Conservation (phyloP, 495 filamentous ascomycete species). For the Lasiosphaeriaceae sp. region DNA sequence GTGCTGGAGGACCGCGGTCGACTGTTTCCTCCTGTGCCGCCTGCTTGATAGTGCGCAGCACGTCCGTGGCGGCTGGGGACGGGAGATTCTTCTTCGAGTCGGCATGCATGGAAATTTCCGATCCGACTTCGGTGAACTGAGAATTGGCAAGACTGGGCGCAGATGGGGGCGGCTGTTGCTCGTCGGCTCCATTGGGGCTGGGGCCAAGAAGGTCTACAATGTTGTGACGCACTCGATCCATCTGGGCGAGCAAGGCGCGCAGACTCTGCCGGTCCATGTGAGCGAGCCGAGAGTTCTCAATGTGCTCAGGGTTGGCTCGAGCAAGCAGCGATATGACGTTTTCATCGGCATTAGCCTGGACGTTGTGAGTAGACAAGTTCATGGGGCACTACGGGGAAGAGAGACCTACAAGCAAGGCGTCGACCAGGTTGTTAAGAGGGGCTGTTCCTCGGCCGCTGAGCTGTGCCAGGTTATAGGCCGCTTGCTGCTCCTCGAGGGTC, state of each 20-base stretch:
- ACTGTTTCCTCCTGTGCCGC: conserved; percentile 17
- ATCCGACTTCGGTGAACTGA: conserved; percentile 7
- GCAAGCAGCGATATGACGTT: conserved; percentile 33
- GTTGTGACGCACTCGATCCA: conserved; percentile 19
- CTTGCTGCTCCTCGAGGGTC: conserved; percentile 44
- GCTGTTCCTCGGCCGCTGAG: conserved; percentile 31
- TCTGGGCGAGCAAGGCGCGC: conserved; percentile 31
- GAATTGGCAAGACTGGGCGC: conserved; percentile 21
- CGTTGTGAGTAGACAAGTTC: conserved; percentile 9
- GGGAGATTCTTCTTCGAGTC: conserved; percentile 15
- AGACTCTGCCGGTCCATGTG: conserved; percentile 31
- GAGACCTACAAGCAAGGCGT: conserved; percentile 38
- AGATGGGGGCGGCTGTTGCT: neutral
- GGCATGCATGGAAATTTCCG: neutral
- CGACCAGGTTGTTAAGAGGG: conserved; percentile 32
- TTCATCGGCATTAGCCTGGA: conserved; percentile 22
- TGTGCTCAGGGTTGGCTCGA: conserved; percentile 25
- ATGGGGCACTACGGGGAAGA: conserved; percentile 1
- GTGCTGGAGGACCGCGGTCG: conserved; percentile 9
- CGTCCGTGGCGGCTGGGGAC: conserved; percentile 24
- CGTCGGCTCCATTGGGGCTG: conserved; percentile 1
- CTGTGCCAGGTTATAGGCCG: conserved; percentile 53
- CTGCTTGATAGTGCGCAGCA: conserved; percentile 15
- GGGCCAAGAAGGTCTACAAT: neutral
- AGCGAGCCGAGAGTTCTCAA: conserved; percentile 15